Base-by-base conservation (phyloP, 179 eudicot genomes). In the Silene vulgaris region DNA sequence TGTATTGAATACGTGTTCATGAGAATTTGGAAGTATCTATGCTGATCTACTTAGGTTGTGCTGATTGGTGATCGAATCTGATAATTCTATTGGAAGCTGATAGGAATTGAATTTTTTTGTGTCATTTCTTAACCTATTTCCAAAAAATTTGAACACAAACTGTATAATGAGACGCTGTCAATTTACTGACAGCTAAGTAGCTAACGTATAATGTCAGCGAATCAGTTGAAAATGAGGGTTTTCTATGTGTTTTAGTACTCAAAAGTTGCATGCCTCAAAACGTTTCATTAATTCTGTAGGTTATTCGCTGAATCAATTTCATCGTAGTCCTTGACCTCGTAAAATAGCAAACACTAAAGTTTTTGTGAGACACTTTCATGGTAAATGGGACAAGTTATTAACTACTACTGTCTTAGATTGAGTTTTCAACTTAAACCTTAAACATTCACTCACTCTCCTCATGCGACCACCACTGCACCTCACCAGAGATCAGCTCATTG, bases 41-140 rank as follows among this genome's bases (percentile, higher is more conserved):
- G 13, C 59, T 70, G 11, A 45, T 43, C 26, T 69, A 43, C 32
- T 1, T 69, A 8, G 16, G 56, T 54, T 68, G 56, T 43, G 26
- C 21, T 68, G 54, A 68, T 16, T 20, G 29, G 8, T 19, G 28
- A 26, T 50, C 40, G 48, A 29, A 72, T 54, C 7, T 72, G 74
- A 72, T 32, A 32, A 72, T 52, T 65, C 32, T 48, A 16, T 62
- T 52, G 30, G 68, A 65, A 26, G 66, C 67, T 54, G 21, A 54
- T 45, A 78, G 26, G 21, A 17, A 14, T 20, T 54, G 16, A 32
- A 32, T 54, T 54, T 35, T 52, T 52, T 23, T 23, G 26, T 52
- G 57, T 14, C 57, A 52, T 52, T 52, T 35, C 57, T 52, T 52
- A 52, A 14, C n/a, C 16, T 12, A 50, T 50, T 50, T 35, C 40